Percentiles rank a stretch among this genome's conserved stretches.
phyloP scores from a whole-genome alignment of 1,139 yeast genomes.

The Candida gigantensis region DNA sequence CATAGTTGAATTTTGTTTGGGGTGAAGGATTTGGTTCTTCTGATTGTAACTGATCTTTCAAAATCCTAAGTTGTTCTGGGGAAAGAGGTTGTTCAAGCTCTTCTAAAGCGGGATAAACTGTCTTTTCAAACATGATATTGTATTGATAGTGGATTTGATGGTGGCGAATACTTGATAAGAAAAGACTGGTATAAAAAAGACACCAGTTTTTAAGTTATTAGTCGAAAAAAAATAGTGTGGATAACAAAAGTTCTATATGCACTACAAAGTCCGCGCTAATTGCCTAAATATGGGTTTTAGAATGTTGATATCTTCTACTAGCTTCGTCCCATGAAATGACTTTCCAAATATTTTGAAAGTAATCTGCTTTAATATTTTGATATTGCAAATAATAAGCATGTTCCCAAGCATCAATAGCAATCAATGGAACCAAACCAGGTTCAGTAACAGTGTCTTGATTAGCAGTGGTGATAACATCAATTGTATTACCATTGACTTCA shows the following conservation, averaged over 20 bases:
- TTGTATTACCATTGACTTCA: conserved; percentile 37
- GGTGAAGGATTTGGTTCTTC: conserved; percentile 81
- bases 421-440: conserved; percentile 41
- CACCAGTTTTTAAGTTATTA: no score
- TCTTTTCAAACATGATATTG: conserved; percentile 17
- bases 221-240: no score
- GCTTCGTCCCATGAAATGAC: conserved; percentile 53
- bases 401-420: conserved; percentile 55
- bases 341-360: conserved; percentile 51
- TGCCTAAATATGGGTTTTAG: no score
- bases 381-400: conserved; percentile 53
- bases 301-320: conserved; percentile 36
- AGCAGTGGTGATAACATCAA: conserved; percentile 45
- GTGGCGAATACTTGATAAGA: conserved; percentile 2
- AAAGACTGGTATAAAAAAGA: neutral
- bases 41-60: conserved; percentile 73
- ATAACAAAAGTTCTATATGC: no score
- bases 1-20: conserved; percentile 88
- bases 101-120: conserved; percentile 42
- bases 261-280: no score
- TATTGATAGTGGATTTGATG: neutral
- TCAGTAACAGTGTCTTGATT: conserved; percentile 50
- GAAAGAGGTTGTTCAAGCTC: conserved; percentile 61
- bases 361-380: conserved; percentile 49
- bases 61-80: conserved; percentile 69